Evolutionary conservation across 805 yeast species (phyloP), one percentile per base, ranked within the genome.

Genomic region (Lipomyces sp.): DNA sequence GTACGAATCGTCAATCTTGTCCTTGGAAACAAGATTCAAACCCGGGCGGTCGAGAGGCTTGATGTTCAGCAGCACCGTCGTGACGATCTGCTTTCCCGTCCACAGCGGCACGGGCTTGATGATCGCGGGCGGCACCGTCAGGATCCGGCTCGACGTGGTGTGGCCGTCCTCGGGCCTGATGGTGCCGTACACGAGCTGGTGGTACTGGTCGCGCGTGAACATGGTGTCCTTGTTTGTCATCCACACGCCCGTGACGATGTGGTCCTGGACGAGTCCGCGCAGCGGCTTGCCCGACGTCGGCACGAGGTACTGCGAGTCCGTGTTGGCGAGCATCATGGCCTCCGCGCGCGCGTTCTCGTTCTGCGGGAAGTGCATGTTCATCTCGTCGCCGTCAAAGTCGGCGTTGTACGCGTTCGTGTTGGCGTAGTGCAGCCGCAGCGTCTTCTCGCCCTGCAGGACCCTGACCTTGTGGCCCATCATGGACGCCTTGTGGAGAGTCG

Each of bases 401-500:
- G 98, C 98, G 69, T 91, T 91, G 72, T 91, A 93, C 39, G 98
- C 97, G 72, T 97, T 97, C 39, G 98, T 93, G 71, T 93, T 93
- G 63, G 99, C 99, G 70, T 93, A 93, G 70, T 93, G 99, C 70
- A 93, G 75, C 66, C 99, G 81, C 63, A 93, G 75, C 3, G 98
- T 95, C 75, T 93, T 93, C 68, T 93, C 98, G 53, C 96, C 95
- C 3, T 98, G 98, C 61, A 93, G 76, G 29, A 93, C 98, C 64
- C 96, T 81, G 39, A 93, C 98, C 66, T 84, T 86, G 72, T 93
- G 99, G 61, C 98, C 98, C 99, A 93, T 93, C 96, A 93, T 93
- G 26, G 98, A 95, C 41, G 98, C 98, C 73, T 93, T 93, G 74
- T 93, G 99, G 68, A 93, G 78, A 14, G 98, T 91, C 42, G 99